Conservation (phyloP, 23 red algal genomes). For the Gracilaria caudata region DNA sequence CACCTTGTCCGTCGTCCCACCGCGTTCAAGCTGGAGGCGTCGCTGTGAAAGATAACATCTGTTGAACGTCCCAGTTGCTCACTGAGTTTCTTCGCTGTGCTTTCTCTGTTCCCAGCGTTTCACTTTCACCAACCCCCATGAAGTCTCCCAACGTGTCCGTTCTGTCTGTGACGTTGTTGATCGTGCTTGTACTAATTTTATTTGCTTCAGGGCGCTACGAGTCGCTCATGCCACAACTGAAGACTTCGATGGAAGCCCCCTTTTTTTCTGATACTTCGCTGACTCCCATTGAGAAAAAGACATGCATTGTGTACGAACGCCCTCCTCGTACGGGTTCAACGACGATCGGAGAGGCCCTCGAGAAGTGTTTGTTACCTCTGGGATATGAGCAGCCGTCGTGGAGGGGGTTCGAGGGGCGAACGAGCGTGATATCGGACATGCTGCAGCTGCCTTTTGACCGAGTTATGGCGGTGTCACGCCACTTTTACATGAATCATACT, state of each 20-base stretch:
- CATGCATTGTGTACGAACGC: slow-evolving; percentile 35
- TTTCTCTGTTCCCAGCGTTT: background rate
- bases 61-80: too few relatives aligned
- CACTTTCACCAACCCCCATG: background rate
- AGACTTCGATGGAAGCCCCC: background rate
- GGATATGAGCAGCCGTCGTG: slow-evolving; percentile 36
- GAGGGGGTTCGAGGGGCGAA: background rate
- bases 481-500: slow-evolving; percentile 22
- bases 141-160: background rate
- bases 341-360: slow-evolving; percentile 25
- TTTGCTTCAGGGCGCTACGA: background rate
- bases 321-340: slow-evolving; percentile 46
- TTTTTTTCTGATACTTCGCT: background rate
- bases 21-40: background rate
- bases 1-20: too few relatives aligned
- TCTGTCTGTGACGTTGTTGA: background rate
- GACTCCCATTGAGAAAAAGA: background rate
- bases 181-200: background rate
- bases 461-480: slow-evolving; percentile 23
- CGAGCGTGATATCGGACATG: slow-evolving; percentile 13
- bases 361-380: slow-evolving; percentile 6
- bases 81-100: too few relatives aligned
- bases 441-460: slow-evolving; percentile 3
- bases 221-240: background rate
- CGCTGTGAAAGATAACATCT: background rate